phyloP scores from a whole-genome alignment of 768 basidiomycete species.

The Tylopilus vinaceipallidus region DNA sequence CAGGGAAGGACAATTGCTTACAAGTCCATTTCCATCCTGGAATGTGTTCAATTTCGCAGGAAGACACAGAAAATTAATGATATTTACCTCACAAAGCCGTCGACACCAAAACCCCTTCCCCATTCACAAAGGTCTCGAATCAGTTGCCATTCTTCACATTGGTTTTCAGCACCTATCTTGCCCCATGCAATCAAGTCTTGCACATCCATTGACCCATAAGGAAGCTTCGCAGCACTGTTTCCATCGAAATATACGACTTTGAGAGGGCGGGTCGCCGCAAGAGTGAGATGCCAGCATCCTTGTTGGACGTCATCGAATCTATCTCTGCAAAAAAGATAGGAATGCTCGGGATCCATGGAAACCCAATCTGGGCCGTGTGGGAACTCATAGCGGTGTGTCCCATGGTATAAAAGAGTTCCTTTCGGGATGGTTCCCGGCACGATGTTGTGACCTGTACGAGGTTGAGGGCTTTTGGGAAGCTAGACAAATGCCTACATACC shows the following conservation, averaged over 20 bases:
- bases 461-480: not conserved
- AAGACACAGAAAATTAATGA: slow-evolving; percentile 20
- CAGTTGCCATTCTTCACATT: slow-evolving; percentile 22
- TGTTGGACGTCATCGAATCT: not conserved
- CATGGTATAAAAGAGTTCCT: slow-evolving; percentile 36
- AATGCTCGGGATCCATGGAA: slow-evolving; percentile 34
- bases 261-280: slow-evolving; percentile 27
- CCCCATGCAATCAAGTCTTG: slow-evolving; percentile 39
- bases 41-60: slow-evolving; percentile 12
- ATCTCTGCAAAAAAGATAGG: slow-evolving; percentile 37
- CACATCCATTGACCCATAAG: slow-evolving; percentile 28
- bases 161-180: slow-evolving; percentile 14
- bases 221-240: slow-evolving; percentile 6
- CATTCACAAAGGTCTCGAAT: slow-evolving; percentile 33
- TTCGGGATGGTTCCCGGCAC: slow-evolving; percentile 32
- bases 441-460: slow-evolving; percentile 8
- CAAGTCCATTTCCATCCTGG: slow-evolving; percentile 51
- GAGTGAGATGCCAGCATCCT: slow-evolving; percentile 32
- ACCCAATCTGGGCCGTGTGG: slow-evolving; percentile 31
- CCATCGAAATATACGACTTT: slow-evolving; percentile 33
- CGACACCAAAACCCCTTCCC: slow-evolving; percentile 31
- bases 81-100: slow-evolving; percentile 34
- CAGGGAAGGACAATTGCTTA: slow-evolving; percentile 22
- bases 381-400: slow-evolving; percentile 10
- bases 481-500: slow-evolving; percentile 15